A percentile compares a stretch with the other conserved stretches of the same genome.
phyloP scores from a whole-genome alignment of 192 early-diverging fungal genomes.

The Coemansia sp. region DNA sequence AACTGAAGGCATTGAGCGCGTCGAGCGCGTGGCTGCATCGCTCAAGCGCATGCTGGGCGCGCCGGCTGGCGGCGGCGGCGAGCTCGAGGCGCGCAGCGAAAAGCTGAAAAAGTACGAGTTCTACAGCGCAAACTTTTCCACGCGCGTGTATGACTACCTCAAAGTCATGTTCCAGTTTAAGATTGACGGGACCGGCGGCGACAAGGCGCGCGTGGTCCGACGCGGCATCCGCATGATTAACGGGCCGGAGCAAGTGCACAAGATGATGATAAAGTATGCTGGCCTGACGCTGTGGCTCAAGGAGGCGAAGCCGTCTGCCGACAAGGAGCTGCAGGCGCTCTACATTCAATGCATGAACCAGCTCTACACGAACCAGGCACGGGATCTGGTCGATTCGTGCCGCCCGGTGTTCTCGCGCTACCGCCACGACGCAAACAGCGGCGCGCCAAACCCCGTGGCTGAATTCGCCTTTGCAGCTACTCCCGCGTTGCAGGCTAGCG shows the following conservation, averaged over 20 bases:
- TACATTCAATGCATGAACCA: conserved; percentile 58
- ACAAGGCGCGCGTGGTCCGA: conserved; percentile 34
- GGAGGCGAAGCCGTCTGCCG: conserved; percentile 66
- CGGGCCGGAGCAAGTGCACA: conserved; percentile 63
- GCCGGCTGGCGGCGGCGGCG: conserved; percentile 56
- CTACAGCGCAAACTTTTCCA: conserved; percentile 64
- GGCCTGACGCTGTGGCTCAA: conserved; percentile 71
- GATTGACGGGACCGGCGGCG: conserved; percentile 56
- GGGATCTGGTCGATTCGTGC: conserved; percentile 56
- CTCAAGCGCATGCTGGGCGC: conserved; percentile 67
- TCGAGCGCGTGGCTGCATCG: conserved; percentile 64
- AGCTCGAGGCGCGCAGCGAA: conserved; percentile 57
- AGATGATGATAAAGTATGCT: conserved; percentile 62
- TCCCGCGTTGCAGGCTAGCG: conserved; percentile 10
- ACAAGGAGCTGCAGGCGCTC: conserved; percentile 72
- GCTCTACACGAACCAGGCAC: conserved; percentile 53
- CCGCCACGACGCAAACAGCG: conserved; percentile 31
- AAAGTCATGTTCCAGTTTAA: conserved; percentile 65
- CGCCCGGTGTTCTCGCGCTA: conserved; percentile 41
- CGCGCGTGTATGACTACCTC: conserved; percentile 62
- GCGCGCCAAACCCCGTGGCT: conserved; percentile 14
- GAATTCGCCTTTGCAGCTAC: conserved; percentile 39
- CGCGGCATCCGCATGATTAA: conserved; percentile 39
- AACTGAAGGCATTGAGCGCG: conserved; percentile 54
- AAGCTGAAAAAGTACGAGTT: conserved; percentile 65